Conservation (phyloP, 768 basidiomycete species). For the Agrocybe chaxingu region DNA sequence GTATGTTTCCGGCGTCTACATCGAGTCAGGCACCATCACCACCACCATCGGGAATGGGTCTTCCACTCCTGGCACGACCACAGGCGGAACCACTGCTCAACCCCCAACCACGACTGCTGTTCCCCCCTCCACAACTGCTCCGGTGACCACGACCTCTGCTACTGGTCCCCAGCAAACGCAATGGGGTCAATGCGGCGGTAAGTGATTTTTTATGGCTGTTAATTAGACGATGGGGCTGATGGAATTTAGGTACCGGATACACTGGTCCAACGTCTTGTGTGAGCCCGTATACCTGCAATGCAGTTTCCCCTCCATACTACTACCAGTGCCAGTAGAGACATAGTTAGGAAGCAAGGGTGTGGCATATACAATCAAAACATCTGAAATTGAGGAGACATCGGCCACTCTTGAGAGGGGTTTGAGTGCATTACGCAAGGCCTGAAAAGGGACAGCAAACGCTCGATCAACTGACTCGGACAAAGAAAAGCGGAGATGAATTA, state of each 20-base stretch:
- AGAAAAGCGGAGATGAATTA: neutral
- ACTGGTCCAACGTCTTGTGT: constrained; percentile 46
- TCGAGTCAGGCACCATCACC: constrained; percentile 55
- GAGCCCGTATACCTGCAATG: constrained; percentile 37
- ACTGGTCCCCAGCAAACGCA: constrained; percentile 37
- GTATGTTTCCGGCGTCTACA: constrained; percentile 60
- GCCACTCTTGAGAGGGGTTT: neutral
- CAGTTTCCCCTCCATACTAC: constrained; percentile 51
- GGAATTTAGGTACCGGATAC: constrained; percentile 34
- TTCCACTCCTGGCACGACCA: neutral
- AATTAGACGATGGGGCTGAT: neutral
- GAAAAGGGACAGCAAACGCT: too few relatives aligned
- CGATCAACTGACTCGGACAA: too few relatives aligned
- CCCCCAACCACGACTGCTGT: constrained; percentile 21
- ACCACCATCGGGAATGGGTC: constrained; percentile 42
- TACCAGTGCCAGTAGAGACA: constrained; percentile 30
- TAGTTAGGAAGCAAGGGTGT: neutral
- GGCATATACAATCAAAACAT: neutral
- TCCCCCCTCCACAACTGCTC: constrained; percentile 14
- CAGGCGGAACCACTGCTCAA: constrained; percentile 15
- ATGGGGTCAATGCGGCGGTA: constrained; percentile 54
- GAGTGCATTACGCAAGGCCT: constrained; percentile 3
- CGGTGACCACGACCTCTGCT: constrained; percentile 24
- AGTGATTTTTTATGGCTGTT: constrained; percentile 1
- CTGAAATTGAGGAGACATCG: neutral